Base-by-base conservation (phyloP, 2,329 filamentous ascomycete genomes). In the Claviceps pazoutovae region DNA sequence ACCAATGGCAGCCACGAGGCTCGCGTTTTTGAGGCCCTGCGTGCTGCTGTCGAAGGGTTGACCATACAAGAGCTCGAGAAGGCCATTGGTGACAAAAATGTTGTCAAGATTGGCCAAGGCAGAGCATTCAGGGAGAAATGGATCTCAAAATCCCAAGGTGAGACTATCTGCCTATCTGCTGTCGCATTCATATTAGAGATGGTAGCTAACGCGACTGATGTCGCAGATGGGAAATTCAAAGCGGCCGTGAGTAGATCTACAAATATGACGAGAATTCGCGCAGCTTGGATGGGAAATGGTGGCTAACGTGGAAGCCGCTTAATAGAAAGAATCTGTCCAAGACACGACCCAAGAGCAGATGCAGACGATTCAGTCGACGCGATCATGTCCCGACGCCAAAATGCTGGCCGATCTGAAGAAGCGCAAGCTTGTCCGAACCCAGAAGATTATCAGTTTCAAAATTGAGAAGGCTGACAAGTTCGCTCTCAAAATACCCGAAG, bases 111-210 rank as follows among this genome's bases (percentile, higher is more conserved):
- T 55, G 93, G 93, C n/a, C 86, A 93, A 66, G 89, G 89, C 61
- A 95, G 93, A 72, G 91, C 91, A 37, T 95, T 97, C 74, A 94
- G 80, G 64, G 78, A 82, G 67, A 84, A 83, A 64, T 86, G 82
- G 82, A 84, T 85, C 56, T 65, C 69, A 13, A 83, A 80, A 69
- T 78, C 75, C 75, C 76, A 56, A 74, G 74, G 62, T 66, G 78
- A 47, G 74, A 14, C 9, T 42, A 41, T 19, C 13, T 38, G 9
- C 30, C 41, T 23, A 23, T 19, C 9, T 16, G 2, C 2, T 19
- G 4, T 11, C 3, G 13, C 5, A 21, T 53, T 23, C 19, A 8
- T 41, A 30, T 14, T 13, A 14, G 17, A 16, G 4, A 36, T 36
- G 11, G 30, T 37, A 17, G 37, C 53, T 57, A 47, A 56, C 37